Base-by-base conservation (phyloP, 192 early-diverging fungal genomes). In the Coemansia sp. region DNA sequence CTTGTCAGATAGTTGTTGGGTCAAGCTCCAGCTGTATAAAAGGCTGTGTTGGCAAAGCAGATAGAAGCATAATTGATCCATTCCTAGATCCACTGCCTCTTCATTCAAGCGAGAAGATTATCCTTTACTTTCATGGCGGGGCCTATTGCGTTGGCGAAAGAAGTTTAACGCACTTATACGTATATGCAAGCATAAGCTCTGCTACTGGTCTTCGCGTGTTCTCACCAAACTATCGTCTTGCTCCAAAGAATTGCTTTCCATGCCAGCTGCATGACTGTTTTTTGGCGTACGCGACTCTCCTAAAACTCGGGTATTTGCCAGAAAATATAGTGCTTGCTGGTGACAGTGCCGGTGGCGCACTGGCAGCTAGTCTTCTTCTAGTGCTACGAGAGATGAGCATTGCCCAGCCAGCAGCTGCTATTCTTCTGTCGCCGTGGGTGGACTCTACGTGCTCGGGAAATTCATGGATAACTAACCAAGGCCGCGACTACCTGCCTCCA, bases 241-340 rank as follows among this genome's bases (percentile, higher is more conserved):
- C 79, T 0, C 79, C 79, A 8, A 58, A 63, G 0, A 41, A 66
- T 41, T 71, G 71, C 57, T 82, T 76, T 47, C 79, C 79, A 19
- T 75, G 88, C 56, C 93, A 91, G 39, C 66, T 98, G 9, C 85
- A 92, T 40, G 96, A 98, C 79, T 87, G 90, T 47, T 61, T 95
- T 40, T 84, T 89, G 39, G 87, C 92, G 0, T 96, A 93, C 73
- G 60, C 86, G 7, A 88, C 85, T 52, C 77, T 97, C 6, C 68
- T 90, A 40, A n/a, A 41, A 13, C 52, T 52, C 3, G 82, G 82
- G 5, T 84, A 78, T 41, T 56, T 63, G 56, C 76, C 82, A 4
- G 55, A 71, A 36, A 76, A 78, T 19, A 75, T 84, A 18, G 42
- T 73, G 7, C n/a, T 84, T 4, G 39, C 70, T 6, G 82, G 82